These are phyloP conservation scores for Phalaenopsis equestris DNA, from an alignment of 106 monocot genomes.

Conservation along the genomic window DNA sequence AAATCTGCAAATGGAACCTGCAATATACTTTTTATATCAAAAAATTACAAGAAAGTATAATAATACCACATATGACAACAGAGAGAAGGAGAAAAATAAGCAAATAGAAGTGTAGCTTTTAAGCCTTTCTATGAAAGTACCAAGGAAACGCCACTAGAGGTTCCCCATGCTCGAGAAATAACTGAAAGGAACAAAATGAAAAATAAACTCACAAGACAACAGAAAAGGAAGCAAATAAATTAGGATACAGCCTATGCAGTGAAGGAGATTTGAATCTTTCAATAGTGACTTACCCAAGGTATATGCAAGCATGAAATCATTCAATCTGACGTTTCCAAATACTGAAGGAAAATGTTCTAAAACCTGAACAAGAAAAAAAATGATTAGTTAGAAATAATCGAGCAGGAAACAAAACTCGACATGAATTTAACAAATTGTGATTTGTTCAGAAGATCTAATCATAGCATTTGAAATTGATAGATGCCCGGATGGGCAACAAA, in stretches of 20 bases:
- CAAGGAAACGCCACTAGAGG: slow-evolving; percentile 63
- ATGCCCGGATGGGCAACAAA: no score
- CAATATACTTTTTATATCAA: slow-evolving; percentile 18
- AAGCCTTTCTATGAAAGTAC: slow-evolving; percentile 26
- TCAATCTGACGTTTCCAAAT: slow-evolving; percentile 39
- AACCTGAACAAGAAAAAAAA: slow-evolving; percentile 28
- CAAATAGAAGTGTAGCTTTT: background rate
- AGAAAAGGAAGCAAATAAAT: background rate
- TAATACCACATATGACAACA: background rate
- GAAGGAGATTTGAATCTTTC: no score
- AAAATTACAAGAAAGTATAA: background rate
- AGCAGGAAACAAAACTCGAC: no score
- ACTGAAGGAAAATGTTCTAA: slow-evolving; percentile 26
- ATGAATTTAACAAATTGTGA: no score
- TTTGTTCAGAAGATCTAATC: no score
- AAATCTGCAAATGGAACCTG: slow-evolving; percentile 99
- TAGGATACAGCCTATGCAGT: background rate
- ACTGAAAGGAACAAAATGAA: slow-evolving; percentile 39
- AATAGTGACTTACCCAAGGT: slow-evolving; percentile 34
- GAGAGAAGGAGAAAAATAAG: slow-evolving; percentile 1
- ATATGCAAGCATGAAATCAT: slow-evolving; percentile 71
- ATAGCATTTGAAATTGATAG: no score
- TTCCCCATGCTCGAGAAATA: slow-evolving; percentile 85
- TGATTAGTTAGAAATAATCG: no score
- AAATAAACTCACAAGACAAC: background rate